phyloP scores from a whole-genome alignment of 2,329 filamentous ascomycete genomes.

The Curvularia lunata region DNA sequence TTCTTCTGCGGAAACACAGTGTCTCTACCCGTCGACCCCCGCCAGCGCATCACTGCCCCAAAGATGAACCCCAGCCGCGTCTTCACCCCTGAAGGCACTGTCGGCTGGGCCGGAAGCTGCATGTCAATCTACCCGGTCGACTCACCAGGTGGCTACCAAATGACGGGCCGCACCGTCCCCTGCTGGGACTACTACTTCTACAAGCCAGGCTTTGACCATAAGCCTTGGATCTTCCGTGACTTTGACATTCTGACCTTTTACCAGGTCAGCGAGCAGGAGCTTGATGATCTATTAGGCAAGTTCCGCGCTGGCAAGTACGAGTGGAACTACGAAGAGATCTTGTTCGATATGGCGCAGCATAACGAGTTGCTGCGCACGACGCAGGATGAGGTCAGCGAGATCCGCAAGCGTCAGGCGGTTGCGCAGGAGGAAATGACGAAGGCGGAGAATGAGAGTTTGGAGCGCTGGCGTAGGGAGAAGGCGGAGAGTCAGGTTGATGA shows the following conservation, averaged over 20 bases:
- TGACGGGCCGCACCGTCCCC: conserved; percentile 60
- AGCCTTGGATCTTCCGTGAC: conserved; percentile 63
- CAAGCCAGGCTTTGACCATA: conserved; percentile 55
- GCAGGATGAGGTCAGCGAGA: conserved; percentile 55
- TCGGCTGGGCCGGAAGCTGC: conserved; percentile 63
- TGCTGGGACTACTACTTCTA: conserved; percentile 61
- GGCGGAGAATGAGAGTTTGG: conserved; percentile 55
- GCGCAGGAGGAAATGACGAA: conserved; percentile 58
- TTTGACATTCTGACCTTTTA: conserved; percentile 65
- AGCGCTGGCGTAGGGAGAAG: conserved; percentile 54
- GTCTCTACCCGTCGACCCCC: conserved; percentile 60
- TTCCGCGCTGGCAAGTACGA: conserved; percentile 60
- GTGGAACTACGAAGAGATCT: conserved; percentile 57
- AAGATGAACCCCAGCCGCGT: conserved; percentile 65
- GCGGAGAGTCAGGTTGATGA: conserved; percentile 54
- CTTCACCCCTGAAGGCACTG: conserved; percentile 63
- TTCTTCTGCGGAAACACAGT: conserved; percentile 63
- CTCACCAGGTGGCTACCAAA: conserved; percentile 63
- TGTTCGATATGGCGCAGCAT: conserved; percentile 64
- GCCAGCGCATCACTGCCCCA: conserved; percentile 60
- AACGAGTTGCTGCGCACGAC: conserved; percentile 58
- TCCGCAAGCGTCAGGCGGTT: conserved; percentile 54
- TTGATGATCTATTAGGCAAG: conserved; percentile 55
- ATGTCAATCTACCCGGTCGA: conserved; percentile 64
- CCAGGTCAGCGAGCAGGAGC: conserved; percentile 59